Conservation (phyloP, 306 rosid genomes). For the Hylodesmum podocarpum region DNA sequence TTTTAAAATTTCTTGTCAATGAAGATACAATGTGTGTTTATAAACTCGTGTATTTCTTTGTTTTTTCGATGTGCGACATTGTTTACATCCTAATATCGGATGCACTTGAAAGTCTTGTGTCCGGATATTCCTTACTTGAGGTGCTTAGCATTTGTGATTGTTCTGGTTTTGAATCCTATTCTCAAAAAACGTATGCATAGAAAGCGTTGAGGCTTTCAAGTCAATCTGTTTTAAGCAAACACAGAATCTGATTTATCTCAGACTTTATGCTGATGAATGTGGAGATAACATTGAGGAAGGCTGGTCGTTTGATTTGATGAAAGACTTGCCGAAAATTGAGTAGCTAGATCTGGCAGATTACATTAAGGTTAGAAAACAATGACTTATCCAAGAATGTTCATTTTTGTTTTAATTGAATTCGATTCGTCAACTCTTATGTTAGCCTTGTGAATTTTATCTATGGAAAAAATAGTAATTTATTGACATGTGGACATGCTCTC, state of each 20-base stretch:
- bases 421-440: neutral
- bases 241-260: neutral
- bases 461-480: neutral
- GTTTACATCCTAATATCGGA: neutral
- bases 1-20: too few species aligned
- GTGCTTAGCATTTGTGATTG: neutral
- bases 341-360: neutral
- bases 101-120: conserved; percentile 15
- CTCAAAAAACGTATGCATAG: neutral
- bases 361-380: neutral
- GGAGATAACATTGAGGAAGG: neutral
- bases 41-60: too few species aligned
- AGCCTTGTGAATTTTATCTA: neutral
- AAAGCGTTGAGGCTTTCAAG: neutral
- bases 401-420: neutral
- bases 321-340: conserved; percentile 7
- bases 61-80: too few species aligned
- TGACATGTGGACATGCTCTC: neutral
- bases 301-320: neutral
- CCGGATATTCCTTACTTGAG: neutral
- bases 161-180: conserved; percentile 8
- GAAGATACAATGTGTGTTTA: too few species aligned
- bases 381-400: neutral
- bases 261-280: neutral
- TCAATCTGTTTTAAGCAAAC: neutral